These are phyloP conservation scores for Sphagnum contortum DNA, from an alignment of 225 moss, liverwort and hornwort species.

Conservation along the genomic window DNA sequence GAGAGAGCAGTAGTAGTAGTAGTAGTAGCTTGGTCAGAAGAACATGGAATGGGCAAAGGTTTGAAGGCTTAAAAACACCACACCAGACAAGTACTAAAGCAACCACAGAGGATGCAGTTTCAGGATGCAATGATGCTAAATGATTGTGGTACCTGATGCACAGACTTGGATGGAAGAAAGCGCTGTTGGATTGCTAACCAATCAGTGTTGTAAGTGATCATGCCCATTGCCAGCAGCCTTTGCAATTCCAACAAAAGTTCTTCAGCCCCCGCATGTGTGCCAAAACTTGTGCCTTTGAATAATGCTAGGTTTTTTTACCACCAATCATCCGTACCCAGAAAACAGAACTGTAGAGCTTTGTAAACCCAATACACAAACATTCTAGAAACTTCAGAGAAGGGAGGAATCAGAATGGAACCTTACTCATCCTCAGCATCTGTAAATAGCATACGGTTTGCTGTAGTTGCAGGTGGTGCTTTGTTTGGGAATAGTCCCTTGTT, in stretches of 20 bases:
- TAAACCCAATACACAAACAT: too few relatives aligned
- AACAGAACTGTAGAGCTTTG: too few relatives aligned
- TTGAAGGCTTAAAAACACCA: too few relatives aligned
- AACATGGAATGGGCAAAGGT: too few relatives aligned
- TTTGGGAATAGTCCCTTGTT: constrained; percentile 41
- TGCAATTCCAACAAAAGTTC: neutral
- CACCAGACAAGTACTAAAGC: too few relatives aligned
- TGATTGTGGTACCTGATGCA: constrained; percentile 31
- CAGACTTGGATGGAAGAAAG: constrained; percentile 45
- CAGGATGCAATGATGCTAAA: too few relatives aligned
- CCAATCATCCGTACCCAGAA: too few relatives aligned
- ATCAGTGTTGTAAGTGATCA: constrained; percentile 48
- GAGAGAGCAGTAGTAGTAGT: neutral
- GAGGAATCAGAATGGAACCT: constrained; percentile 7
- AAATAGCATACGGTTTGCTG: constrained; percentile 44
- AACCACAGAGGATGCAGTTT: too few relatives aligned
- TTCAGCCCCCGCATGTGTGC: neutral
- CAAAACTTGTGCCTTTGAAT: too few relatives aligned
- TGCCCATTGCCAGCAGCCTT: constrained; percentile 54
- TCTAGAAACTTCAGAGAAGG: too few relatives aligned
- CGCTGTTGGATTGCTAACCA: constrained; percentile 40
- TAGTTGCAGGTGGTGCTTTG: constrained; percentile 41
- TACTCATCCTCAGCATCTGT: constrained; percentile 58
- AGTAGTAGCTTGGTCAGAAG: too few relatives aligned
- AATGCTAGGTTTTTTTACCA: too few relatives aligned